Evolutionary conservation across 2,329 filamentous ascomycete species (phyloP), one percentile per base, ranked within the genome.

Genomic region (Xylaria digitata): DNA sequence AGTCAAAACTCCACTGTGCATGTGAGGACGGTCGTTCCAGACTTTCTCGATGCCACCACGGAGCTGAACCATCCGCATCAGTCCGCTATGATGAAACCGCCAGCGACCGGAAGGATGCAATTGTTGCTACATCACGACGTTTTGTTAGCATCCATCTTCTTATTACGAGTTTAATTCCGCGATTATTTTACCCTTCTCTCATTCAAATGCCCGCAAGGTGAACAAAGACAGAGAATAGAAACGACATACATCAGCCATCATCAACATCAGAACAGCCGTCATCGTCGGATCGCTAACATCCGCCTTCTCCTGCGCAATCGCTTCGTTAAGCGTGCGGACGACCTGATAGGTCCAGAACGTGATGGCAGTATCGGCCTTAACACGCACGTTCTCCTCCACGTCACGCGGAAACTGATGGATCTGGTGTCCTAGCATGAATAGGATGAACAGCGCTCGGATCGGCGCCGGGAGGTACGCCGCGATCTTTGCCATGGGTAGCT

Each of bases 1-100:
- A 11, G 54, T 72, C 21, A 72, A 55, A 43, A 73, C n/a, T 1
- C 57, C 53, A 7, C 34, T 45, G 6, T 46, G 61, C 56, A 70
- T 57, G 21, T 63, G 40, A n/a, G 65, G 68, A 69, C 61, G 19
- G 60, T 63, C 30, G 61, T 67, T 8, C 56, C 62, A 61, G 59
- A 70, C 5, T 52, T 53, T 48, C 65, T 67, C 50, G 8, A 76
- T 59, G 3, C 78, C 78, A 6, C 78, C 78, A 37, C 75, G 75
- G 4, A 77, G 68, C n/a, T 46, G 62, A 1, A 76, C 67, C n/a
- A 79, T 68, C 59, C 65, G 72, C 58, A 72, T 72, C 26, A 77
- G 52, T 13, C 75, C 78, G 15, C 72, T 61, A 13, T 76, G 70
- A 63, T 80, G 78, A 48, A 68, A 70, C 45, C 75, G 75, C 78